phyloP scores from a whole-genome alignment of 805 yeast genomes.

The Cyberlindnera japonica region DNA sequence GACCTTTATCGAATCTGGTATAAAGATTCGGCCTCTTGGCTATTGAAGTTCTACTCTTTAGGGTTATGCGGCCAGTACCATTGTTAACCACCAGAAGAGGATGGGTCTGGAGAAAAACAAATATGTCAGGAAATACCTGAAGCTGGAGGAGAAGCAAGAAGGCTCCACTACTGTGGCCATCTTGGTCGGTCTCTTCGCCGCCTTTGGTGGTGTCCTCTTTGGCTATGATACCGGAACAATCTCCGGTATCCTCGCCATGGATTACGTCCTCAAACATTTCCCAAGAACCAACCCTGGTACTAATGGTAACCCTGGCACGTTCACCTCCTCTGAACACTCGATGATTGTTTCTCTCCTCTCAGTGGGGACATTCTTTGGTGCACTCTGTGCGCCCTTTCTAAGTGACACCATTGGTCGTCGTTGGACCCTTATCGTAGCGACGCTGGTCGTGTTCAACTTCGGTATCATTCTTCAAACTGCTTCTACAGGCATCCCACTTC shows the following conservation, averaged over 20 bases:
- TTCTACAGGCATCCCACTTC: slow-evolving; percentile 41
- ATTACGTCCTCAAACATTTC: slow-evolving; percentile 41
- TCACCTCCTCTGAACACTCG: slow-evolving; percentile 47
- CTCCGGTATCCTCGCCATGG: slow-evolving; percentile 63
- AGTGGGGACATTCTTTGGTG: slow-evolving; percentile 69
- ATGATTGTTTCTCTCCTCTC: slow-evolving; percentile 68
- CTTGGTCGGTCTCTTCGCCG: slow-evolving; percentile 56
- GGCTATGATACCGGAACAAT: slow-evolving; percentile 70
- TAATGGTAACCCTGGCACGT: slow-evolving; percentile 34
- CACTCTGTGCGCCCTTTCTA: slow-evolving; percentile 55
- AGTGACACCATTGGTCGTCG: slow-evolving; percentile 55
- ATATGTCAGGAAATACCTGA: slow-evolving; percentile 13
- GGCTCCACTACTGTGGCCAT: slow-evolving; percentile 48
- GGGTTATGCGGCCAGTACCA: no score
- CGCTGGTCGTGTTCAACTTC: slow-evolving; percentile 44
- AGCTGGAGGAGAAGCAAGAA: slow-evolving; percentile 43
- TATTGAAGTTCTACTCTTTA: no score
- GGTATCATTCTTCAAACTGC: slow-evolving; percentile 51
- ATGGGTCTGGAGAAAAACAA: slow-evolving; percentile 3
- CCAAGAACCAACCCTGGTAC: slow-evolving; percentile 33
- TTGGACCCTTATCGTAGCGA: slow-evolving; percentile 39
- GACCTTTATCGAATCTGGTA: no score
- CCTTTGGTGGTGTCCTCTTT: slow-evolving; percentile 62
- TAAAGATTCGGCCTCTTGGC: no score
- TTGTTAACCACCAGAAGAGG: no score